Evolutionary conservation across 768 basidiomycete genomes (phyloP).

Genomic region (Leccinum rimulosum): DNA sequence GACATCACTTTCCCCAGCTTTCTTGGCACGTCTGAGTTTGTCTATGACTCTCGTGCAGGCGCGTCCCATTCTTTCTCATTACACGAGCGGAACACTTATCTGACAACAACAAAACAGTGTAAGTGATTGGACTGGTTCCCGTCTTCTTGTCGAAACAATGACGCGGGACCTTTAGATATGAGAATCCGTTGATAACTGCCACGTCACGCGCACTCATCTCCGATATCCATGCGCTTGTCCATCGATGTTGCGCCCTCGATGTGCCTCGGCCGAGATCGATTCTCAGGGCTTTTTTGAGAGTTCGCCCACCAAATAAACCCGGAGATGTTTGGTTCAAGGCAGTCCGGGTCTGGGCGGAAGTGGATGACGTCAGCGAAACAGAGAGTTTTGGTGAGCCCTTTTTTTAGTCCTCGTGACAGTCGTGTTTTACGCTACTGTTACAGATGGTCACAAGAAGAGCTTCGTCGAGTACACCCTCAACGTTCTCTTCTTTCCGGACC

Average conservation of each 20-base stretch:
- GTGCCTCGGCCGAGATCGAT: conserved; percentile 66
- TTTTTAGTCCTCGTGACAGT: neutral
- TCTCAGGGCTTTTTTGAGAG: conserved; percentile 53
- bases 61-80: conserved; percentile 28
- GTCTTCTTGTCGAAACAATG: conserved; percentile 3
- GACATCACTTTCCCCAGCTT: conserved; percentile 44
- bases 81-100: neutral
- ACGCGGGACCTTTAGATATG: conserved; percentile 48
- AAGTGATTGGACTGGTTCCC: conserved; percentile 15
- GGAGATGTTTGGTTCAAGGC: conserved; percentile 56
- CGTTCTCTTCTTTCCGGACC: conserved; percentile 69
- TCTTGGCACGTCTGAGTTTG: conserved; percentile 52
- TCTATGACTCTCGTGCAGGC: conserved; percentile 74
- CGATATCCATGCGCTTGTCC: conserved; percentile 65
- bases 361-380: conserved; percentile 72
- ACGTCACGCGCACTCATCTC: conserved; percentile 70
- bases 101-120: conserved; percentile 22
- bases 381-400: conserved; percentile 67
- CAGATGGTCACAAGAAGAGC: conserved; percentile 71
- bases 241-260: conserved; percentile 58
- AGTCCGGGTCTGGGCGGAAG: conserved; percentile 69
- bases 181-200: conserved; percentile 76
- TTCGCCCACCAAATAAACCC: conserved; percentile 20
- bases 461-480: conserved; percentile 82
- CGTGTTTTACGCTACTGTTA: neutral